Evolutionary conservation across 2,329 filamentous ascomycete species (phyloP), one percentile per base, ranked within the genome.

Genomic region (Zymoseptoria brevis): DNA sequence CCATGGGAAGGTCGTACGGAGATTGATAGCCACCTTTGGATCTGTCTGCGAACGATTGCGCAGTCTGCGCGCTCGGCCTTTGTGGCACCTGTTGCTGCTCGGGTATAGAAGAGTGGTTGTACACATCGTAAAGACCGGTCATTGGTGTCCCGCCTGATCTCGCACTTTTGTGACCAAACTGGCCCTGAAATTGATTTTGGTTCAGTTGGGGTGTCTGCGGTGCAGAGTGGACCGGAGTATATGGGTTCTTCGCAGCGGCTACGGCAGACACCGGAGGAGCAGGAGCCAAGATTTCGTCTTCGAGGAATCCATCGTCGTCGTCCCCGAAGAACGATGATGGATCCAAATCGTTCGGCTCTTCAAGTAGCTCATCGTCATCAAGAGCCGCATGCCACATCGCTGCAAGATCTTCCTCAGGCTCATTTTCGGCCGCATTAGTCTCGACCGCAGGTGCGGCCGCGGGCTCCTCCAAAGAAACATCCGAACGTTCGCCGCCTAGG

Each of bases 1-100:
- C 93, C 75, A 94, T 89, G 3, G 94, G 94, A 19, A 99, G 80
- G 75, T 99, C 95, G 68, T 96, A 99, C 0, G 94, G 94, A 19
- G 93, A 97, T 54, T 87, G 83, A 72, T 99, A 99, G 7, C 93
- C 92, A 58, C 89, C 89, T 75, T 96, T 97, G 2, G 90, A 79
- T 73, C 95, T 95, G 73, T 93, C 88, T 5, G 83, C 90, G 74
- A 96, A 99, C 74, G 93, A 97, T 71, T 95, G 85, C 0, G 77
- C 72, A 41, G 72, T 73, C 49, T 68, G 71, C 22, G 72, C 84
- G 80, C 74, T 85, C 64, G 67, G 81, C 67, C 62, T 81, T 53
- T 75, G 70, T 19, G 76, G 71, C 55, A 70, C 63, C 50, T 66
- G 66, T 41, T 57, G 57, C 45, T 65, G 62, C 35, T 59, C 62